Evolutionary conservation across 192 early-diverging fungal species (phyloP).

Genomic region (Podila verticillata): DNA sequence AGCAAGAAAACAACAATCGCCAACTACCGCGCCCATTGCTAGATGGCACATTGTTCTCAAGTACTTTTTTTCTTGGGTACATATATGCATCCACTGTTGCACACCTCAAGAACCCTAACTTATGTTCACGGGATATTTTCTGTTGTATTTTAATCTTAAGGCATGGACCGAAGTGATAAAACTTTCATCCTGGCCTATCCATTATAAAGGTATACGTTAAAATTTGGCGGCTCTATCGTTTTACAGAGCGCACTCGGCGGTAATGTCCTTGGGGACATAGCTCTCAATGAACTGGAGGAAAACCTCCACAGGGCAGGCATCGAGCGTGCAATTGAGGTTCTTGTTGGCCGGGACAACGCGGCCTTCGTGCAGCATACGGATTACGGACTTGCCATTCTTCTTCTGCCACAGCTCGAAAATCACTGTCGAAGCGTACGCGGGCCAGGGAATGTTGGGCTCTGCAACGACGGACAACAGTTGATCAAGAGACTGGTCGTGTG

Average conservation of each 20-base stretch:
- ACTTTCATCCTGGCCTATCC: too few species aligned
- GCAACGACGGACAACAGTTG: conserved; percentile 53
- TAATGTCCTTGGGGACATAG: background rate
- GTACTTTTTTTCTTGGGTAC: too few species aligned
- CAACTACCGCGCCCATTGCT: too few species aligned
- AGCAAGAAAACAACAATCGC: too few species aligned
- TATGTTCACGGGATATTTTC: too few species aligned
- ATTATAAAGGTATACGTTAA: too few species aligned
- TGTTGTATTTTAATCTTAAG: too few species aligned
- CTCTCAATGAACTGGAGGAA: conserved; percentile 3
- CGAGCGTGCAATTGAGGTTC: background rate
- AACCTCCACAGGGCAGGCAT: conserved; percentile 4
- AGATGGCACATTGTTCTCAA: too few species aligned
- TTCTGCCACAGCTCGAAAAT: conserved; percentile 62
- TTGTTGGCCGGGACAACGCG: conserved; percentile 23
- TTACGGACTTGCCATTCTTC: conserved; percentile 33
- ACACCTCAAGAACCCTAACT: too few species aligned
- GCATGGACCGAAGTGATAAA: too few species aligned
- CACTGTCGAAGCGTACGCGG: conserved; percentile 63
- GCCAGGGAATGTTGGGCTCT: conserved; percentile 58
- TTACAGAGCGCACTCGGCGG: conserved; percentile 1
- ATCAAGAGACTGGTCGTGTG: conserved; percentile 58
- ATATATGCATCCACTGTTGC: too few species aligned
- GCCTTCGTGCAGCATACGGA: conserved; percentile 66
- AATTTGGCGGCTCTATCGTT: background rate